These are phyloP conservation scores for Entomortierella chlamydospora DNA, from an alignment of 192 early-diverging fungal species.

Conservation along the genomic window DNA sequence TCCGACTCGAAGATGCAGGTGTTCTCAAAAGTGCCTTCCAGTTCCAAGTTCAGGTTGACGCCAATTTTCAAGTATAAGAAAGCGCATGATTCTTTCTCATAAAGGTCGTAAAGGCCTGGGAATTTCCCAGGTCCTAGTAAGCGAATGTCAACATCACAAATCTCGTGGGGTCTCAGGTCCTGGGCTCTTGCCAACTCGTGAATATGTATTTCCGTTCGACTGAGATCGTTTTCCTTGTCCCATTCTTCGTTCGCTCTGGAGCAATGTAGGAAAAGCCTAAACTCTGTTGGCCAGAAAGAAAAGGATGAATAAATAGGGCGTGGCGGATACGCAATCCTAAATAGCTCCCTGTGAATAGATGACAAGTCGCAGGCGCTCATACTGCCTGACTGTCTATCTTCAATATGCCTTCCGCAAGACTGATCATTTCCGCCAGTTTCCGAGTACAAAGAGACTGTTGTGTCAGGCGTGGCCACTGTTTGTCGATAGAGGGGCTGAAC, in stretches of 20 bases:
- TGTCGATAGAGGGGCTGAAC: conserved; percentile 9
- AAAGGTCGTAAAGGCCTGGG: conserved; percentile 21
- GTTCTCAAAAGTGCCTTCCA: conserved; percentile 59
- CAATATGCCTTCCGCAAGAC: neutral
- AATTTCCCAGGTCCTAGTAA: conserved; percentile 28
- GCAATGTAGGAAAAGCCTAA: conserved; percentile 25
- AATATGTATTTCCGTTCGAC: neutral
- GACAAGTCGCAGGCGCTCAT: neutral
- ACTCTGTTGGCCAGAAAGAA: conserved; percentile 18
- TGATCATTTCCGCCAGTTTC: neutral
- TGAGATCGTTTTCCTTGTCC: neutral
- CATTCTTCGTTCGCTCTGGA: neutral
- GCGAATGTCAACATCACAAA: conserved; percentile 22
- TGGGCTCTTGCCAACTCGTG: conserved; percentile 17
- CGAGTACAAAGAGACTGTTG: conserved; percentile 7
- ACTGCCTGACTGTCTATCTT: neutral
- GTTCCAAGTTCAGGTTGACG: conserved; percentile 58
- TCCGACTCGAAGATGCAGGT: conserved; percentile 56
- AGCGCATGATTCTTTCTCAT: conserved; percentile 10
- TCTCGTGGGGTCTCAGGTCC: conserved; percentile 7
- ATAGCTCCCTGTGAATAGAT: neutral
- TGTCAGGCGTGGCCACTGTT: conserved; percentile 11
- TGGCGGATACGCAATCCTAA: neutral
- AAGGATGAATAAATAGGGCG: neutral
- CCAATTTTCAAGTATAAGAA: conserved; percentile 37